A percentile compares a stretch with the other conserved stretches of the same genome.
These are phyloP conservation scores for Usnea hakonensis DNA, from an alignment of 495 filamentous ascomycete genomes.

Conservation along the genomic window DNA sequence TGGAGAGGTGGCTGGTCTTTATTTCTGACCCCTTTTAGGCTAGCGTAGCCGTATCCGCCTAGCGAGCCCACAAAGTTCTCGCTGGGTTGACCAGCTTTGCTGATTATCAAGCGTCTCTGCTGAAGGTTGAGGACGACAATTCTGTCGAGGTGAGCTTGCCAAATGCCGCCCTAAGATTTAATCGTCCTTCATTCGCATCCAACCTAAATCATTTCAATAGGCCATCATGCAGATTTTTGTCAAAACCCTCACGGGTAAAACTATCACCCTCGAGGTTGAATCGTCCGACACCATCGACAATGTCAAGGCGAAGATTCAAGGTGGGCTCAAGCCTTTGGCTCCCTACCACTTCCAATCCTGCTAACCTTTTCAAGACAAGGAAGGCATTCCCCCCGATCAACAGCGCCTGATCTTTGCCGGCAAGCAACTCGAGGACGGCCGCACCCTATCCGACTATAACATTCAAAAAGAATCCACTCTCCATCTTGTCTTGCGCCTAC, in stretches of 20 bases:
- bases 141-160: slow-evolving; percentile 46
- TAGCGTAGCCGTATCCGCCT: slow-evolving; percentile 5
- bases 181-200: background rate
- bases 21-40: background rate
- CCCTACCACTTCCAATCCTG: slow-evolving; percentile 1
- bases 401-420: slow-evolving; percentile 99
- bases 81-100: background rate
- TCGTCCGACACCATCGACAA: slow-evolving; percentile 99
- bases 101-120: slow-evolving; percentile 31
- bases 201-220: slow-evolving; percentile 23
- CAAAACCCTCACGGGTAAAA: slow-evolving; percentile 99
- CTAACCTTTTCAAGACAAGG: slow-evolving; percentile 65
- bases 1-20: background rate
- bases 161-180: background rate
- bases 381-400: slow-evolving; percentile 99
- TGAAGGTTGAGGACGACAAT: slow-evolving; percentile 52
- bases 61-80: slow-evolving; percentile 17
- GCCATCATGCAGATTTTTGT: slow-evolving; percentile 98
- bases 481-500: slow-evolving; percentile 95
- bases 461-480: slow-evolving; percentile 99
- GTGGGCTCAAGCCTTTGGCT: slow-evolving; percentile 31
- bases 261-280: slow-evolving; percentile 99
- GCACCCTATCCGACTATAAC: slow-evolving; percentile 99
- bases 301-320: slow-evolving; percentile 93
- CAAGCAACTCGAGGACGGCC: slow-evolving; percentile 99